Base-by-base conservation (phyloP, 352 stramenopile genomes). In the Phytophthora lateralis region DNA sequence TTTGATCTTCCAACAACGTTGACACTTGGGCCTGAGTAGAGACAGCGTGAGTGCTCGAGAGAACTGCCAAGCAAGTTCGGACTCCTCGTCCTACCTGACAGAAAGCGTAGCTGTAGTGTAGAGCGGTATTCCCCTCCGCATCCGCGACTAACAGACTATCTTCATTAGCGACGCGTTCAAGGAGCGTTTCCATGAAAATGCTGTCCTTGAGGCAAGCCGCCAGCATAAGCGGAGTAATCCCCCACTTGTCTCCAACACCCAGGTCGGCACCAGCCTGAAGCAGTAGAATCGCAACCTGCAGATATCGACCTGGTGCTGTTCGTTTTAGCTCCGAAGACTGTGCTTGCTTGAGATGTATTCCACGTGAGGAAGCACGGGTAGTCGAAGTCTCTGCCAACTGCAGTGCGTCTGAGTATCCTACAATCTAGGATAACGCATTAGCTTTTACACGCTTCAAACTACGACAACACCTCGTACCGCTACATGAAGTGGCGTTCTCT, bases 31-130 rank as follows among this genome's bases (percentile, higher is more conserved):
- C 72, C 53, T 78, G 51, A 0, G 26, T 5, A 53, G 15, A 50
- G 2, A 43, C 4, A 39, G 29, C n/a, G 26, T 34, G 1, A 42
- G 9, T 34, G 20, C n/a, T 42, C 14, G 20, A 7, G 11, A 37
- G 4, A 8, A 6, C 6, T 47, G 10, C 37, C 2, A 59, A 30
- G 14, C 6, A 14, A 39, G 24, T 11, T 10, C 6, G 24, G 20
- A 35, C 8, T 18, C 6, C 24, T 30, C 38, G 3, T 47, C 24
- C 27, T 63, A 86, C 78, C 42, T 75, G 70, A 48, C 66, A 73
- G 53, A 88, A 91, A 4, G 80, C 82, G 70, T 91, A 91, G 51
- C 73, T 78, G 54, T 91, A 89, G 52, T 91, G 82, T 2, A 91
- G 54, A 11, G 76, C 72, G 6, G 65, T 76, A 42, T 87, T 91